Evolutionary conservation across 495 filamentous ascomycete species (phyloP), one percentile per base, ranked within the genome.

Genomic region (Elasticomyces elasticus): DNA sequence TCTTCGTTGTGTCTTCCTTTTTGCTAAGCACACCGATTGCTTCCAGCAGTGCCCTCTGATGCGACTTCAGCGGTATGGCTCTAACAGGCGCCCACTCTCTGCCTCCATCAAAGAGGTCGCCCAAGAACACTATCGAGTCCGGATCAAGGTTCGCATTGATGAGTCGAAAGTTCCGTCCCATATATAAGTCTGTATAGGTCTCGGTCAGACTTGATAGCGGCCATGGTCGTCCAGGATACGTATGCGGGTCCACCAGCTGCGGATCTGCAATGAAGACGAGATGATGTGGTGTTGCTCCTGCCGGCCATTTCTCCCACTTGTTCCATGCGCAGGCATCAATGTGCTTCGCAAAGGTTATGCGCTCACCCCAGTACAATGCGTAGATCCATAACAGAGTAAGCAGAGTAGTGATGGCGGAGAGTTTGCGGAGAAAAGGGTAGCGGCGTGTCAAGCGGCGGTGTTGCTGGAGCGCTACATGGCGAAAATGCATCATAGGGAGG

Each of bases 201-300:
- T 90, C 76, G 0, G 91, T 96, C 44, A 92, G 66, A 1, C 83
- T 77, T 20, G 81, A 86, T 5, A 97, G 68, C 17, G 87, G 84
- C 87, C 90, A 92, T 35, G 92, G 92, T 37, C 94, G 85, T 44
- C 85, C 92, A 17, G 92, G 86, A 66, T 99, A 97, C 13, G 89
- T 92, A 66, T 99, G 92, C 26, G 91, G 87, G 69, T 99, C 94
- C 62, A 95, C 88, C 30, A 99, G 76, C 66, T 99, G 94, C n/a
- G 94, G 94, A 65, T 99, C 94, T 35, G 94, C 90, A 53, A 99
- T 74, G 62, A 99, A 84, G 48, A 84, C 79, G 51, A 96, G 74
- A 64, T 84, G 87, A 69, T 97, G 89, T 1, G 94, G 94, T 24
- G 74, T 77, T 19, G 89, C 87, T 56, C 72, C 78, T 58, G 72